Base-by-base conservation (phyloP, 208 protist species). In the Wallacemonas sp. region DNA sequence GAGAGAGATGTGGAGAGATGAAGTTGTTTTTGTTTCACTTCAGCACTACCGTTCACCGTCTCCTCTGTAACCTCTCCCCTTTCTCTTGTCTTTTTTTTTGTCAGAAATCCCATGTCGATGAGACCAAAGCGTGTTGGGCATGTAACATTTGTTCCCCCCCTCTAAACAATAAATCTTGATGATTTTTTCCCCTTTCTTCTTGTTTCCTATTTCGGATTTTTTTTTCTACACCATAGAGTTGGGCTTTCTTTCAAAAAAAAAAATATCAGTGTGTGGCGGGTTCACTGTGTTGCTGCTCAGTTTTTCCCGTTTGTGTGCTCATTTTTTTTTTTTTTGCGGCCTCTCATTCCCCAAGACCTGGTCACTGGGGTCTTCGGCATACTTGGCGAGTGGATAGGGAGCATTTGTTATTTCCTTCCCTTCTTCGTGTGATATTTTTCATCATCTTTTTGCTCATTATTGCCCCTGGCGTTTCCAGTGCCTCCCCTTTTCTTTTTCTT, bases 251-350 rank as follows among this genome's bases (percentile, higher is more conserved):
- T 54, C 46, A 29, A 29, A 29, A 54, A 29, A 54, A 29, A 54
- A 29, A 29, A 29, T 11, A 19, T 24, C 6, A 54, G 24, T 19
- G 11, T 24, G 11, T 21, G 17, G 11, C 38, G 11, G 11, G 38
- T n/a, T n/a, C 12, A n/a, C 17, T 44, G 11, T 72, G 26, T 57
- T n/a, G n/a, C n/a, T n/a, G n/a, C n/a, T n/a, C n/a, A n/a, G n/a
- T n/a, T n/a, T 54, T 41, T 41, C 14, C 36, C 14, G 9, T 61
- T 61, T 23, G 24, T 57, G 33, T 33, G 9, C 14, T 69, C 27
- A 61, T 61, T 61, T 56, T 54, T 70, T 36, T 48, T 48, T 38
- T 64, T 47, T 46, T 64, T 48, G 27, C 6, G 68, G 19, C 26
- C 52, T 74, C 30, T 74, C 33, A 26, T 56, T 67, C 5, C 30